Percentiles rank a stretch among this genome's conserved stretches.
phyloP scores from a whole-genome alignment of 371 early-diverging fungal genomes.

The Dichotomocladium elegans region DNA sequence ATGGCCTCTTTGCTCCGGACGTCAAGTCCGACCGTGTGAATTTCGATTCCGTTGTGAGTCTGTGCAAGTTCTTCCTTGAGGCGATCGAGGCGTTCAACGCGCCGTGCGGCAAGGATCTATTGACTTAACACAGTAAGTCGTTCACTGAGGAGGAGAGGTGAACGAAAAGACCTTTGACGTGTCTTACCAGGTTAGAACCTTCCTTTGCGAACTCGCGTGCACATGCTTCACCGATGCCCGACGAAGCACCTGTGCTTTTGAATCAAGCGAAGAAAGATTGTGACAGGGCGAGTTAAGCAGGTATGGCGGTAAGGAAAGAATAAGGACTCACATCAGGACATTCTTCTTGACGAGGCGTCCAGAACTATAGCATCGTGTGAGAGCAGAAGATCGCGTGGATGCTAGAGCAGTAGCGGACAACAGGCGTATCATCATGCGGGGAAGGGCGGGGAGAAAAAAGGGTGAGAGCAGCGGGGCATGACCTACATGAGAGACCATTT shows the following conservation, averaged over 20 bases:
- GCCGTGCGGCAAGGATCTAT: constrained; percentile 75
- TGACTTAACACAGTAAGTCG: neutral
- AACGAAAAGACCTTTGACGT: neutral
- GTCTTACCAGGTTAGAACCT: constrained; percentile 68
- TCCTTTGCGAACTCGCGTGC: constrained; percentile 82
- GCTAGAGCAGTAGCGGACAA: neutral
- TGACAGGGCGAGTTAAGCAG: neutral
- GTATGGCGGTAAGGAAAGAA: neutral
- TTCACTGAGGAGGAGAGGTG: neutral
- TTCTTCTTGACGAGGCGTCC: constrained; percentile 10
- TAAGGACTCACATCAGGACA: constrained; percentile 4
- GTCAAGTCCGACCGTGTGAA: constrained; percentile 68
- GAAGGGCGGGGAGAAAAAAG: neutral
- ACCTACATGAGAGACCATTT: too few species aligned
- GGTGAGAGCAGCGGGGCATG: neutral
- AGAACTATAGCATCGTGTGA: constrained; percentile 4
- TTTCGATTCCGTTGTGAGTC: constrained; percentile 42
- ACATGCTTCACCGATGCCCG: constrained; percentile 86
- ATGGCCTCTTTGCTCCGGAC: constrained; percentile 62
- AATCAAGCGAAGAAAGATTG: neutral
- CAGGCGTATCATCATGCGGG: neutral
- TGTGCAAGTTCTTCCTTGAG: constrained; percentile 50
- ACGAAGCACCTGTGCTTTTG: constrained; percentile 80
- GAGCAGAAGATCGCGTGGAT: neutral
- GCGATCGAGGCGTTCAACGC: constrained; percentile 59